Evolutionary conservation across 768 basidiomycete genomes (phyloP), one percentile per base, ranked within the genome.

Genomic region (Mycena floridula): DNA sequence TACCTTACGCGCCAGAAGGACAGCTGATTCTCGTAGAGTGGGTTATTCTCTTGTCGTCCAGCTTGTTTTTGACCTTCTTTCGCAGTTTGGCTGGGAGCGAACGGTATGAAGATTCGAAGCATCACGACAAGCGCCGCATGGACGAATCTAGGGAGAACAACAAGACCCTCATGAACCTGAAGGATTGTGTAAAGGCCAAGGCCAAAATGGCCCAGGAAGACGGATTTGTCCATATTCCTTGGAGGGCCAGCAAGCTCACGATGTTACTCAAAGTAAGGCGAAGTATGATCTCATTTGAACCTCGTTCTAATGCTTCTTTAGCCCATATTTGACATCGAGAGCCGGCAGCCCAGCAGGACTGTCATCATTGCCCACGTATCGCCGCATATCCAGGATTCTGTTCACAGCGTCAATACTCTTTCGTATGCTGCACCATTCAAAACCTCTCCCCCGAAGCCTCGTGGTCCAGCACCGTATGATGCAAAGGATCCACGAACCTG

Each of bases 281-380:
- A 2, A 26, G 11, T 13, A 3, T 28, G 7, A 18, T 18, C 32
- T 26, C 22, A 15, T 15, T 18, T 13, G 1, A 30, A 13, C 24
- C 30, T 11, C 26, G 6, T 21, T 18, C 23, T 40, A 16, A 42
- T 25, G 13, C 40, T n/a, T 12, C 9, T 27, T 3, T 45, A 65
- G 63, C 59, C 64, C 16, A 62, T 66, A 16, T 66, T 63, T 47
- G 64, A 66, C 52, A 53, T 61, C 30, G 64, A 66, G 44, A 54
- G 56, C 7, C 52, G 60, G 8, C 59, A 58, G 42, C 59, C 55
- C 2, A 57, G 58, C 20, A 55, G 50, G 46, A 53, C 63, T 3
- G 49, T 64, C 41, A 56, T 66, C 50, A 62, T 66, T 49, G 64
- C 64, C 7, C 64, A 66, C 45, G 61, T 63, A 13, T 66, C 64